phyloP scores from a whole-genome alignment of 495 filamentous ascomycete species.

The Neohortaea acidophila region DNA sequence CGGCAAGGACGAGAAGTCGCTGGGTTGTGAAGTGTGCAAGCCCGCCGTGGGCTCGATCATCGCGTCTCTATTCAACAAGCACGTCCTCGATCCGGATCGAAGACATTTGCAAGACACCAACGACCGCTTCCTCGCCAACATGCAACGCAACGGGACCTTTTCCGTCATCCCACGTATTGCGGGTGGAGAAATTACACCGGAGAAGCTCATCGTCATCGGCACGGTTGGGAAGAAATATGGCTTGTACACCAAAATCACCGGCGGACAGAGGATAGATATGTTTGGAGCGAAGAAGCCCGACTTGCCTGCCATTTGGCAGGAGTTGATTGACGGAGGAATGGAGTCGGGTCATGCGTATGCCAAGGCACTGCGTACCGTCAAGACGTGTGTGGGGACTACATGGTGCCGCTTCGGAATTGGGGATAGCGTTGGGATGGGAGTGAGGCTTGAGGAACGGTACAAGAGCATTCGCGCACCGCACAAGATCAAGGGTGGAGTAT shows the following conservation, averaged over 20 bases:
- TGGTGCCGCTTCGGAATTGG: conserved; percentile 92
- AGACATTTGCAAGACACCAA: conserved; percentile 90
- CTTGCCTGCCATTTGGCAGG: conserved; percentile 75
- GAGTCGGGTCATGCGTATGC: conserved; percentile 92
- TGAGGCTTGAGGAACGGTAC: conserved; percentile 83
- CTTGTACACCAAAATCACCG: conserved; percentile 91
- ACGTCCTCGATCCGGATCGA: conserved; percentile 59
- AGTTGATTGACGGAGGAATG: conserved; percentile 78
- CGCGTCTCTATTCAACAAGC: conserved; percentile 68
- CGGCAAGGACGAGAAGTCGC: conserved; percentile 55
- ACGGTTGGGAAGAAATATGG: conserved; percentile 77
- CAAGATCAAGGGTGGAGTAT: conserved; percentile 89
- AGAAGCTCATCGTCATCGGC: conserved; percentile 78
- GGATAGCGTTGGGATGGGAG: conserved; percentile 94
- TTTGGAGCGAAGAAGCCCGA: conserved; percentile 80
- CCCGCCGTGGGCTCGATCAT: conserved; percentile 76
- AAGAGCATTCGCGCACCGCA: conserved; percentile 84
- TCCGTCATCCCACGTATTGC: conserved; percentile 76
- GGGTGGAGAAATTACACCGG: conserved; percentile 81
- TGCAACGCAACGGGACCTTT: conserved; percentile 88
- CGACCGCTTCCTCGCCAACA: conserved; percentile 84
- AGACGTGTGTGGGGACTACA: conserved; percentile 86
- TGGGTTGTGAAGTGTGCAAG: conserved; percentile 91
- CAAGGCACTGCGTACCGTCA: conserved; percentile 81
- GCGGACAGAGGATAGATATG: conserved; percentile 90